phyloP scores from a whole-genome alignment of 2,329 filamentous ascomycete species.

The Corinectria fuckeliana region DNA sequence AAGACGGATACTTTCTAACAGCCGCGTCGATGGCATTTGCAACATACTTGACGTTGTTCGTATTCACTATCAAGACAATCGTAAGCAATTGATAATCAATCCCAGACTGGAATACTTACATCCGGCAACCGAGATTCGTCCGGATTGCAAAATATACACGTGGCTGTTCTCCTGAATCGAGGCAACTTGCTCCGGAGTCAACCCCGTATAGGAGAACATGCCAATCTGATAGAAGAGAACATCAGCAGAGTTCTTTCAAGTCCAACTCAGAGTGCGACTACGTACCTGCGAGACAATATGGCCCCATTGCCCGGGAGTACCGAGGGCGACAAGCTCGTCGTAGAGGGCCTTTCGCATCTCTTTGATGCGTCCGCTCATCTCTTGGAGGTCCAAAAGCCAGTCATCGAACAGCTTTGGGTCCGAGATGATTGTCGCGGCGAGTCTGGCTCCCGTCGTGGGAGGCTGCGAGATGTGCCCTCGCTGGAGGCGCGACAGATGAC shows the following conservation, averaged over 20 bases:
- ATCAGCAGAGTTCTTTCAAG: not conserved
- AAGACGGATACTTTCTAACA: no score
- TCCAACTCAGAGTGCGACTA: no score
- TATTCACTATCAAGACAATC: no score
- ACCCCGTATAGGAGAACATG: conserved; percentile 12
- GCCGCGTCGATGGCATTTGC: not conserved
- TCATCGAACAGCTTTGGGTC: not conserved
- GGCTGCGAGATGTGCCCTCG: not conserved
- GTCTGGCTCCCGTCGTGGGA: conserved; percentile 2
- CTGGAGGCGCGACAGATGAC: not conserved
- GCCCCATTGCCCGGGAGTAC: not conserved
- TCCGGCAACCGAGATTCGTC: conserved; percentile 5
- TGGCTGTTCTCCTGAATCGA: not conserved
- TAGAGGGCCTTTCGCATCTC: conserved; percentile 8
- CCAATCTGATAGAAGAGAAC: not conserved
- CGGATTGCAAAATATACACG: conserved; percentile 5
- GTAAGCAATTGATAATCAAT: no score
- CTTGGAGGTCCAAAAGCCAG: not conserved
- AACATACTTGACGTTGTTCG: not conserved
- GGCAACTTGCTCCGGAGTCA: not conserved
- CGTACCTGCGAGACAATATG: not conserved
- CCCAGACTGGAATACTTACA: no score
- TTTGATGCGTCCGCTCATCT: conserved; percentile 16
- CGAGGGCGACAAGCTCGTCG: not conserved
- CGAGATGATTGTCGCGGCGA: not conserved